Base-by-base conservation (phyloP, 2,329 filamentous ascomycete genomes). In the Pseudocercospora vitis region DNA sequence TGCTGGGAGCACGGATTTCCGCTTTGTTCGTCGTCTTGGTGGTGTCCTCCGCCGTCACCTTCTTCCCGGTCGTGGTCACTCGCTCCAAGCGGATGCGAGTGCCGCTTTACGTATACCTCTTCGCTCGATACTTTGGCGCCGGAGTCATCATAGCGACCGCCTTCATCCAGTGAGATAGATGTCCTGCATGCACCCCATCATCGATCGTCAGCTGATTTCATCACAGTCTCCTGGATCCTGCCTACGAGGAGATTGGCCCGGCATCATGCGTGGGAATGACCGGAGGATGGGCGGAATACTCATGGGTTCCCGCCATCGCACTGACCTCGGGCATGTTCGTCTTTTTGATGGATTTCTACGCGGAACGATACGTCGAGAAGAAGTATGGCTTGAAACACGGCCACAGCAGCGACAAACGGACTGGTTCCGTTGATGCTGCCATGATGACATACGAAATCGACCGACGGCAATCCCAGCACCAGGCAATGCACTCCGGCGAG, bases 181-280 rank as follows among this genome's bases (percentile, higher is more conserved):
- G 2, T 40, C 2, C 9, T 4, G 12, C 19, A 4, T 11, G 37
- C 14, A 14, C 23, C 6, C 26, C 6, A 29, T 6, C 12, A 24
- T 9, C 16, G 18, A 18, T 16, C 37, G 7, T 19, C 7, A 26
- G 23, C 18, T 49, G 19, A 51, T 42, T 21, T 28, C 7, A 45
- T 35, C 1, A 70, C 48, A 78, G 78, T 3, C 69, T 68, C 16
- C 63, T 68, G 19, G 63, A 65, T 21, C 65, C 65, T 37, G 65
- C 65, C 23, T 68, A 68, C 52, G 45, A 26, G 7, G 63, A 60
- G 39, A 68, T 68, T 12, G 66, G 66, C 4, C 63, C 74, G 0
- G 59, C 70, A n/a, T 74, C 73, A 19, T 81, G 78, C 54, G 77
- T 80, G 4, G 78, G 78, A 18, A 75, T 80, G 71, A 81, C 79